Conservation (phyloP, 495 filamentous ascomycete genomes). For the Thermochaetoides thermophila region DNA sequence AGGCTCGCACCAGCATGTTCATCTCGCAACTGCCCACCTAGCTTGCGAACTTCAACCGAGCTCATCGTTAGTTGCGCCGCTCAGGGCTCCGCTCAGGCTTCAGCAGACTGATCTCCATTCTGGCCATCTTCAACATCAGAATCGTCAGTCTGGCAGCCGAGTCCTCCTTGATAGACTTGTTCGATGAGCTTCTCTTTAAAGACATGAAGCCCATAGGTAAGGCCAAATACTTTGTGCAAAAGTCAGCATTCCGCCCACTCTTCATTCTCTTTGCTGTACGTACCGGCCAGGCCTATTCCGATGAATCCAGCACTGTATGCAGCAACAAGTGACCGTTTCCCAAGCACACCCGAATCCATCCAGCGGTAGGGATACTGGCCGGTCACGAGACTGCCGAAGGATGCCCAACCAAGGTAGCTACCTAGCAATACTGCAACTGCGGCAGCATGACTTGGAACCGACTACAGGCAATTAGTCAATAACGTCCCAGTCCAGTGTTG, state of each 20-base stretch:
- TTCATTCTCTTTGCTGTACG: conserved; percentile 3
- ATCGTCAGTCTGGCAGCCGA: neutral
- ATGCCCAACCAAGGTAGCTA: conserved; percentile 33
- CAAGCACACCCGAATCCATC: conserved; percentile 25
- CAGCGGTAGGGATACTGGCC: conserved; percentile 35
- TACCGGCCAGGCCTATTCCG: conserved; percentile 20
- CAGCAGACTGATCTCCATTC: too few relatives aligned
- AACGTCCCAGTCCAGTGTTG: too few relatives aligned
- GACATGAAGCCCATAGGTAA: conserved; percentile 28
- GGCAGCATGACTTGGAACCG: conserved; percentile 21
- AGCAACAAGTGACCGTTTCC: conserved; percentile 20
- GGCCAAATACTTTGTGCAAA: conserved; percentile 22
- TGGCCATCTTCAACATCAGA: neutral
- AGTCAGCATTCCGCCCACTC: conserved; percentile 8
- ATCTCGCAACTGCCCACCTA: too few relatives aligned
- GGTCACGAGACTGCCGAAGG: conserved; percentile 30
- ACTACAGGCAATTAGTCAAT: too few relatives aligned
- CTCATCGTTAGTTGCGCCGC: too few relatives aligned
- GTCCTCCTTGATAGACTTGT: conserved; percentile 1
- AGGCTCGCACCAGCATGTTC: too few relatives aligned
- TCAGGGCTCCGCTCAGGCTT: too few relatives aligned
- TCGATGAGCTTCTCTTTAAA: conserved; percentile 28
- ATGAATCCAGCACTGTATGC: conserved; percentile 24
- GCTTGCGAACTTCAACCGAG: too few relatives aligned
- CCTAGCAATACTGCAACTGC: conserved; percentile 25